Conservation (phyloP, 2,329 filamentous ascomycete species). For the Sporothrix phasma region DNA sequence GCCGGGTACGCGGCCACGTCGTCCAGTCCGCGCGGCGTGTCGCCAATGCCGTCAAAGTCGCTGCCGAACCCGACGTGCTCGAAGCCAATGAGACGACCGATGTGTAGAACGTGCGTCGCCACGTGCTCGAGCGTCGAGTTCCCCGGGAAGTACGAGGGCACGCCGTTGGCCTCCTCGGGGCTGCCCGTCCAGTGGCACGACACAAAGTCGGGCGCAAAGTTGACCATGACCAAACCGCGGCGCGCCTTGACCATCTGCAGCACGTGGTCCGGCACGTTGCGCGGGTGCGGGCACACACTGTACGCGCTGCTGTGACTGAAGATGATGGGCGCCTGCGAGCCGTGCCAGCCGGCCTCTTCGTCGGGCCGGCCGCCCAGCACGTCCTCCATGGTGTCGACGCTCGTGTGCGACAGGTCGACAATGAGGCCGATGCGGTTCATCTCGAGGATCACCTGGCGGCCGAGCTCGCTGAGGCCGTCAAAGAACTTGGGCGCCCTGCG, state of each 20-base stretch:
- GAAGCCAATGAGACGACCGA: slow-evolving; percentile 74
- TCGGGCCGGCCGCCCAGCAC: slow-evolving; percentile 51
- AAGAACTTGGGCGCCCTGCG: slow-evolving; percentile 48
- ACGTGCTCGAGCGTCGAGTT: slow-evolving; percentile 70
- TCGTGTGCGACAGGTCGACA: slow-evolving; percentile 73
- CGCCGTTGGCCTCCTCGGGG: slow-evolving; percentile 37
- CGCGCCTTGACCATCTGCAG: slow-evolving; percentile 64
- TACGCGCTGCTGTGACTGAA: slow-evolving; percentile 82
- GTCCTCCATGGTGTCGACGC: slow-evolving; percentile 74
- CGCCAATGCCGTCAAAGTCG: slow-evolving; percentile 72
- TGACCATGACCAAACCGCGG: slow-evolving; percentile 79
- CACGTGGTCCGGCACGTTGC: slow-evolving; percentile 82
- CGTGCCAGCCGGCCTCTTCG: slow-evolving; percentile 49
- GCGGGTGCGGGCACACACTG: slow-evolving; percentile 72
- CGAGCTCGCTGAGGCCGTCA: slow-evolving; percentile 62
- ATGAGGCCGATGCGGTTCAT: slow-evolving; percentile 95
- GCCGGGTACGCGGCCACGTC: slow-evolving; percentile 78
- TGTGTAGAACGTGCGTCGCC: slow-evolving; percentile 69
- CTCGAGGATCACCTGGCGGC: slow-evolving; percentile 61
- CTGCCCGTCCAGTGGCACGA: slow-evolving; percentile 54
- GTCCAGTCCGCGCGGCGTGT: slow-evolving; percentile 62
- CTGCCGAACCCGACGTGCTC: slow-evolving; percentile 81
- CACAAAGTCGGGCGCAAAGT: slow-evolving; percentile 75
- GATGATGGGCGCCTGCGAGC: slow-evolving; percentile 72
- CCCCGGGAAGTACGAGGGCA: slow-evolving; percentile 57